A percentile compares a stretch with the other conserved stretches of the same genome.
phyloP scores from a whole-genome alignment of 2,329 filamentous ascomycete genomes.

The Colletotrichum tropicale region DNA sequence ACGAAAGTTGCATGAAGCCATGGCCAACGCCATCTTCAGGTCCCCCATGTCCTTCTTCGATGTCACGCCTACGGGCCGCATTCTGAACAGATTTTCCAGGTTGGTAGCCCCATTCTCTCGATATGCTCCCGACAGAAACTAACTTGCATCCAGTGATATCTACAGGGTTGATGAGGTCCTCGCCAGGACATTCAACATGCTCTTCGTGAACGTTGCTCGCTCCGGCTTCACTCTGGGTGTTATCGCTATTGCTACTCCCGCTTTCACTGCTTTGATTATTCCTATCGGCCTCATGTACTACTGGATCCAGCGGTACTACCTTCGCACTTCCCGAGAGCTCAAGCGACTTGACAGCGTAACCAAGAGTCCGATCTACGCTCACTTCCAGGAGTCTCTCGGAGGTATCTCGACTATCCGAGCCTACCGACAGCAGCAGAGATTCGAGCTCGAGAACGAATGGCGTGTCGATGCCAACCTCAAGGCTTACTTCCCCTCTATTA shows the following conservation, averaged over 20 bases:
- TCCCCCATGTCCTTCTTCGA: constrained; percentile 99
- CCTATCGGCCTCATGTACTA: constrained; percentile 84
- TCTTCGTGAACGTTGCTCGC: constrained; percentile 77
- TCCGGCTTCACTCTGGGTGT: constrained; percentile 85
- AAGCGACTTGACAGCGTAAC: constrained; percentile 96
- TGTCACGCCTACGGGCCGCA: constrained; percentile 93
- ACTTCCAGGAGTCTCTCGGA: constrained; percentile 96
- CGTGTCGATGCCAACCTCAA: constrained; percentile 92
- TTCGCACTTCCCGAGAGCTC: constrained; percentile 92
- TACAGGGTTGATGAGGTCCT: constrained; percentile 90
- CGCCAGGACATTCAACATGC: constrained; percentile 97
- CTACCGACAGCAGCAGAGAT: constrained; percentile 86
- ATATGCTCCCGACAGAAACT: not conserved
- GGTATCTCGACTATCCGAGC: constrained; percentile 95
- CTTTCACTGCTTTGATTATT: constrained; percentile 80
- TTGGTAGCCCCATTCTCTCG: constrained; percentile 44
- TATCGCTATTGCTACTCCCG: constrained; percentile 81
- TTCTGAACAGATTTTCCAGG: constrained; percentile 95
- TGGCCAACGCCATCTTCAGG: constrained; percentile 97
- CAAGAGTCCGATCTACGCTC: constrained; percentile 94
- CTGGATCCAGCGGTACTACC: constrained; percentile 95
- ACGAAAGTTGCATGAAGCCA: constrained; percentile 92
- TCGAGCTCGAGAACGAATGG: constrained; percentile 95
- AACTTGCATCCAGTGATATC: constrained; percentile 60
- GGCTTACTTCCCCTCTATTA: constrained; percentile 95